Base-by-base conservation (phyloP, 371 early-diverging fungal genomes). In the Thermomucor indicae-seudaticae region DNA sequence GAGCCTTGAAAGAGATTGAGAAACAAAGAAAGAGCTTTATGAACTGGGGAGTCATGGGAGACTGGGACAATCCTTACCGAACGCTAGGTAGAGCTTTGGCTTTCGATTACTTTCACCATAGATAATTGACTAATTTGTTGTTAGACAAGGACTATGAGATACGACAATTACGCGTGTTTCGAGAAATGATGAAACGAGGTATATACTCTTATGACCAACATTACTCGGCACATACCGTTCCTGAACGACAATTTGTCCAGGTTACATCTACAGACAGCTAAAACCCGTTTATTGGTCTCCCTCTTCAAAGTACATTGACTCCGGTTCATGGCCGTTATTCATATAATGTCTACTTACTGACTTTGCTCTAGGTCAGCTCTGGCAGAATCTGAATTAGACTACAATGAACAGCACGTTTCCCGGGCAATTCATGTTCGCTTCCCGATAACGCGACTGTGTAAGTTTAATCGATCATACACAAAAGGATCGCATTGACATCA, bases 281-380 rank as follows among this genome's bases (percentile, higher is more conserved):
- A 86, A 88, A 53, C 95, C 95, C 1, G 92, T 94, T 2, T 92
- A 91, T 60, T 95, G 92, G 92, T 93, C 92, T 4, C 94, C 95
- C 2, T 89, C 92, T 2, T 91, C 92, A 23, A 64, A 60, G 70
- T 65, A 60, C 47, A 45, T 17, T 27, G 12, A 14, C 12, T 11
- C 7, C 43, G 16, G 5, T 47, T 8, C 11, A 35, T 28, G 19
- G 19, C 5, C 24, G 22, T 5, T 38, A 3, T 10, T 31, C 38
- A 23, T 45, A 23, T 44, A 25, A 11, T 19, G 23, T 41, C 7
- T 34, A 19, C 22, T 48, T 6, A 34, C 14, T 19, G 4, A 1
- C 22, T 42, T 46, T 3, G 4, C 12, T 6, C 20, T 45, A 83
- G 88, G 58, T 90, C 95, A 2, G 93, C 95, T 2, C 77, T 95